phyloP scores from a whole-genome alignment of 2,329 filamentous ascomycete species.

The Elsinoe batatas region DNA sequence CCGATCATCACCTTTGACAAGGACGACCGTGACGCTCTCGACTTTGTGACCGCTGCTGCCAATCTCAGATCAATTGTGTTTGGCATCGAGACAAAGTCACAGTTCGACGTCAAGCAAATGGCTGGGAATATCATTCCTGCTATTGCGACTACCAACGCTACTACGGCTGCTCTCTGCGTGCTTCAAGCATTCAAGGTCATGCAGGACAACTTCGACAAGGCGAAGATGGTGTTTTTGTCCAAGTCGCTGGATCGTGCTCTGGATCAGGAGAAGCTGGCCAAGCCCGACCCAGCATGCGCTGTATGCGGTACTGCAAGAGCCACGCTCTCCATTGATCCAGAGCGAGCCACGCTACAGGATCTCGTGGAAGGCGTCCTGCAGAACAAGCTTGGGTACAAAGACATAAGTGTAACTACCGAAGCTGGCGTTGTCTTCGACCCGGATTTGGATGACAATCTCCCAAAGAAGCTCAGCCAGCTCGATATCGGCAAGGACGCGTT shows the following conservation, averaged over 20 bases:
- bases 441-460: constrained; percentile 77
- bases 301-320: constrained; percentile 70
- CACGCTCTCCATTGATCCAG: constrained; percentile 57
- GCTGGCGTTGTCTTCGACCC: constrained; percentile 75
- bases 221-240: constrained; percentile 78
- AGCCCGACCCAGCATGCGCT: constrained; percentile 71
- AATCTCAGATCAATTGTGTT: constrained; percentile 88
- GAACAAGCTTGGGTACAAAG: constrained; percentile 61
- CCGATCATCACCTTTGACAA: constrained; percentile 85
- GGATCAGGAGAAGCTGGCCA: constrained; percentile 44
- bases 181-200: constrained; percentile 88
- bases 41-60: constrained; percentile 84
- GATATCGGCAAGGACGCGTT: constrained; percentile 62
- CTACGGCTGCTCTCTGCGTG: constrained; percentile 86
- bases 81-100: constrained; percentile 74
- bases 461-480: constrained; percentile 68
- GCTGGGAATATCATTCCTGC: constrained; percentile 98
- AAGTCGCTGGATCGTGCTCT: constrained; percentile 51
- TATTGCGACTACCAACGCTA: constrained; percentile 95
- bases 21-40: constrained; percentile 86
- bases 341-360: constrained; percentile 64
- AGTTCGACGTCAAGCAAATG: constrained; percentile 98
- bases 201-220: constrained; percentile 56
- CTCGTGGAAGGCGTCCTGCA: constrained; percentile 67
- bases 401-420: constrained; percentile 67